Base-by-base conservation (phyloP, 2,329 filamentous ascomycete species). In the Akanthomyces lecanii region DNA sequence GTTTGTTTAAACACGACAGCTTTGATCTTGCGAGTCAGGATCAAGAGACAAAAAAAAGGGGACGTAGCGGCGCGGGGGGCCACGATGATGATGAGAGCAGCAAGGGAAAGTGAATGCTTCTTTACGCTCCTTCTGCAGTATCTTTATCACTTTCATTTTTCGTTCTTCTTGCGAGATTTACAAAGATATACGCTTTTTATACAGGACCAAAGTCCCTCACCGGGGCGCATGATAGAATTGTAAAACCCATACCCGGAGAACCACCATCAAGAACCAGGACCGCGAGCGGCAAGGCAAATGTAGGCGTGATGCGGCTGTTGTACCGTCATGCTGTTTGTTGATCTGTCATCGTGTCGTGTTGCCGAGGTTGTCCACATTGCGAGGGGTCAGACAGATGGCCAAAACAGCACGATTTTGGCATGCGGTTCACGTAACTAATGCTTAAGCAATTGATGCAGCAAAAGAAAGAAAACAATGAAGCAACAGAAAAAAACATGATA, bases 131-230 rank as follows among this genome's bases (percentile, higher is more conserved):
- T 38, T 48, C 8, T 58, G 54, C 54, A 56, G 40, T 47, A 47
- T 56, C 54, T 8, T 45, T 56, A 33, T 56, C 54, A 47, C 18
- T 18, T 23, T 36, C 21, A 50, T 47, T 25, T 18, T 61, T 53
- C 28, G 38, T 23, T n/a, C 33, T 51, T 50, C 55, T 48, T 36
- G 21, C 18, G 30, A 45, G n/a, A 56, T 62, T 48, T 65, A 68
- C 64, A 68, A 48, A 58, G 36, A 55, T 38, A 55, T 42, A 28
- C 42, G 11, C 23, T 28, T 28, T n/a, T 21, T 28, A 44, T 25
- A 54, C 51, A 54, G 51, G 36, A 40, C 51, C 51, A 18, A 12
- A 23, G 33, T 18, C 51, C 36, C n/a, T 30, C 51, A 25, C 51
- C n/a, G 4, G 33, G 51, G 21, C 33, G 51, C 36, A 54, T 16